Conservation (phyloP, 768 basidiomycete species). For the Udeniomyces megalosporus region DNA sequence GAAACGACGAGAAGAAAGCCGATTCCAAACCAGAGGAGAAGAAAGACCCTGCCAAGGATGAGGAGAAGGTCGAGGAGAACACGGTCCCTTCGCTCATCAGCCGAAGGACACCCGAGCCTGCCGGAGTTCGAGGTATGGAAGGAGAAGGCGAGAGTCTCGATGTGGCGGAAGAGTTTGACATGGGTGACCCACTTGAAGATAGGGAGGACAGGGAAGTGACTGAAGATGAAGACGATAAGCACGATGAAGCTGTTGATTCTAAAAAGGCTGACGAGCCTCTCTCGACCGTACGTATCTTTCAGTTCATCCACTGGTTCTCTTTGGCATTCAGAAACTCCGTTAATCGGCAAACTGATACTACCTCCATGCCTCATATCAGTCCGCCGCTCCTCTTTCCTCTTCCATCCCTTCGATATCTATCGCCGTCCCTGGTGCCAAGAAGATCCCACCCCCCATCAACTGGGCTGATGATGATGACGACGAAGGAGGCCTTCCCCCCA, state of each 20-base stretch:
- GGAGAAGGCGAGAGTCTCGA: neutral
- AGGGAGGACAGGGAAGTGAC: neutral
- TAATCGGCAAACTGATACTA: too few species aligned
- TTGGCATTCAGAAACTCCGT: too few species aligned
- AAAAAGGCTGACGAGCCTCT: neutral
- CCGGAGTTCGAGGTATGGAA: neutral
- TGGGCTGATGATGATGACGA: constrained; percentile 1
- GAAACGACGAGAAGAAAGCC: neutral
- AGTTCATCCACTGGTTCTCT: too few species aligned
- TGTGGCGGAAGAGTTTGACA: neutral
- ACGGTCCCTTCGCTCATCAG: neutral
- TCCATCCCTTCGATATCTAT: too few species aligned
- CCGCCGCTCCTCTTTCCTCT: too few species aligned
- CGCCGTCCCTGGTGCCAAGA: neutral
- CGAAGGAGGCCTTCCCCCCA: neutral
- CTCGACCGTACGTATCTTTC: too few species aligned
- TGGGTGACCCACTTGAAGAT: neutral
- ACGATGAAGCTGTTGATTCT: too few species aligned
- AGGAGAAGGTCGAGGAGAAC: neutral
- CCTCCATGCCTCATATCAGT: too few species aligned
- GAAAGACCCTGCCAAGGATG: neutral
- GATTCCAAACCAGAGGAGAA: neutral
- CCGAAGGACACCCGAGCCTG: neutral
- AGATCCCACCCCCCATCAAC: neutral
- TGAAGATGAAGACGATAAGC: constrained; percentile 5